Evolutionary conservation across 306 rosid genomes (phyloP), one percentile per base, ranked within the genome.

Genomic region (Prunus mira): DNA sequence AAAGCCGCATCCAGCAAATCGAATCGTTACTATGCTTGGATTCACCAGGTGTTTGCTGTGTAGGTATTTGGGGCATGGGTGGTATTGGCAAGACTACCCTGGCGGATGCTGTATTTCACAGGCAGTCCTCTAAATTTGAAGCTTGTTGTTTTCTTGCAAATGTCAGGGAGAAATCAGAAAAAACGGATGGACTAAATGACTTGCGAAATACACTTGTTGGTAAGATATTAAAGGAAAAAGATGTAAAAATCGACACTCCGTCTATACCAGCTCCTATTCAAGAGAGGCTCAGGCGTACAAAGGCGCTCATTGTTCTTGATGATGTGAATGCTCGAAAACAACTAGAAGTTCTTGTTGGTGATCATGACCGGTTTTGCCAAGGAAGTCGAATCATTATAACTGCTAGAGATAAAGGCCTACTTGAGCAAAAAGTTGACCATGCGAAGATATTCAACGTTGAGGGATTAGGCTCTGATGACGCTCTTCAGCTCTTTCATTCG

Each of bases 401-500:
- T 17, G 25, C 80, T 3, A 41, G 67, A 25, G 46, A 76, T 25
- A 25, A 22, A 4, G 56, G 60, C n/a, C n/a, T 76, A 12, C 67
- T 76, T 1, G 1, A 32, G 3, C 9, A 11, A 13, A 0, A 14
- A 5, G 41, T 14, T 61, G 69, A 54, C 12, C 34, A 4, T 4
- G 34, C 0, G 0, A 41, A 49, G 10, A 76, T 51, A 3, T 67
- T 20, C 0, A 17, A 76, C n/a, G 60, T 76, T 32, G 63, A 54
- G 46, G 80, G 58, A 56, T 71, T 76, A 22, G 0, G 38, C 12
- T 5, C 8, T 30, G 67, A 67, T 24, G 80, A 55, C 6, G 72
- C 67, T 1, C 73, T 76, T 76, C 20, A 24, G 69, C 73, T 66
- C 30, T 61, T 76, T 54, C 56, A n/a, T 17, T 22, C 25, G n/a